Evolutionary conservation across 805 yeast species (phyloP).

Genomic region (Starmerella riodocensis): DNA sequence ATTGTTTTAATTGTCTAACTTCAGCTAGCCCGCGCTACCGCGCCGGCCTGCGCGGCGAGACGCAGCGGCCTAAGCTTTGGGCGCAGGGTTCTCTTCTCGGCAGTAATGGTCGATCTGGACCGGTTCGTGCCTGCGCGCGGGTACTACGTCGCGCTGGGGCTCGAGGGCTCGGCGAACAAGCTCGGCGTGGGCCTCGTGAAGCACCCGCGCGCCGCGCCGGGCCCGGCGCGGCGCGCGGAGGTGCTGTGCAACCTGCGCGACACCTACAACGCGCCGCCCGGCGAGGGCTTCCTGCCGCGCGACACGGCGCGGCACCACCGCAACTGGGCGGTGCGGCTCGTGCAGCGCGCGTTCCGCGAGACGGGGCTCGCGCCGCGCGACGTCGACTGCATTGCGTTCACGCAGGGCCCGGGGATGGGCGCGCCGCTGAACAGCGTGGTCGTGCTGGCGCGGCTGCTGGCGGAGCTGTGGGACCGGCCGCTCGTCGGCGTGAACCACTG

Average conservation of each 20-base stretch:
- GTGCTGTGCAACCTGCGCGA: conserved; percentile 86
- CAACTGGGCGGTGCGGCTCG: conserved; percentile 78
- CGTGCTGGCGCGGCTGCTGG: conserved; percentile 75
- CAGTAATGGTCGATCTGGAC: conserved; percentile 41
- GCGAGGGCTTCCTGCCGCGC: conserved; percentile 92
- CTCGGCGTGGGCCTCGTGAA: conserved; percentile 85
- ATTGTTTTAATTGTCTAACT: too few relatives aligned
- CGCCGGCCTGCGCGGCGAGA: too few relatives aligned
- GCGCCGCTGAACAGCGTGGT: conserved; percentile 93
- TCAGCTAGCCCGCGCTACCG: too few relatives aligned
- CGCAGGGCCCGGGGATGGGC: conserved; percentile 99
- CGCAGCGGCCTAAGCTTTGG: too few relatives aligned
- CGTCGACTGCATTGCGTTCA: conserved; percentile 59
- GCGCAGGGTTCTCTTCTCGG: too few relatives aligned
- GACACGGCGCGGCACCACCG: conserved; percentile 96
- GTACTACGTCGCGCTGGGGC: conserved; percentile 56
- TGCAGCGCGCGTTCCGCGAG: conserved; percentile 51
- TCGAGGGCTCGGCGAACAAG: conserved; percentile 96
- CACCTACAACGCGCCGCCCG: conserved; percentile 92
- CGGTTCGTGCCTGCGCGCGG: conserved; percentile 33
- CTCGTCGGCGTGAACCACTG: conserved; percentile 94
- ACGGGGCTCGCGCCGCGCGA: conserved; percentile 36
- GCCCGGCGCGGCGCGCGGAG: conserved; percentile 48
- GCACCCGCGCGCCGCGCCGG: conserved; percentile 51
- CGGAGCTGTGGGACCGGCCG: conserved; percentile 70